Conservation (phyloP, 805 yeast species). For the Ogataea salicorniae region DNA sequence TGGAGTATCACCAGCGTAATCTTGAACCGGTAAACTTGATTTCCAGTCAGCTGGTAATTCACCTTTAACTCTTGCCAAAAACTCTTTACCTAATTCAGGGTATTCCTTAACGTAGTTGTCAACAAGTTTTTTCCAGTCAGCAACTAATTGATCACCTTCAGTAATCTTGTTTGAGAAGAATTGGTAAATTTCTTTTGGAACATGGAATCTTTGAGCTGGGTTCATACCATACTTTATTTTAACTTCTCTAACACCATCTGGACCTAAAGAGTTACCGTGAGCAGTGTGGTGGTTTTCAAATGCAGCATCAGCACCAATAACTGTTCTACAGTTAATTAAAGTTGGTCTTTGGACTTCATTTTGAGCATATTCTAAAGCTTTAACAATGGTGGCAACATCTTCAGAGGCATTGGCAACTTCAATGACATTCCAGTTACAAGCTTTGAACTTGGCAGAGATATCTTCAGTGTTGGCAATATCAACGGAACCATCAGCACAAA, state of each 20-base stretch:
- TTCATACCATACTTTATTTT: constrained; percentile 81
- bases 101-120: constrained; percentile 57
- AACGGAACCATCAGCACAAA: constrained; percentile 94
- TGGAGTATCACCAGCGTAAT: constrained; percentile 82
- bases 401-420: constrained; percentile 69
- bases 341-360: constrained; percentile 50
- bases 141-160: constrained; percentile 62
- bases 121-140: constrained; percentile 67
- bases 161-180: constrained; percentile 53
- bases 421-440: constrained; percentile 91
- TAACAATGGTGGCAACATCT: constrained; percentile 74
- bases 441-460: constrained; percentile 75
- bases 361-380: constrained; percentile 40
- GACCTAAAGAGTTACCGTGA: constrained; percentile 93
- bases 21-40: constrained; percentile 71
- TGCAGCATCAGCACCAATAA: constrained; percentile 89
- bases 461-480: constrained; percentile 90
- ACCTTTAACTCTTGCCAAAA: constrained; percentile 68
- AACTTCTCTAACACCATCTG: constrained; percentile 86
- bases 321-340: constrained; percentile 80
- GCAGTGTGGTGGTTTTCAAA: constrained; percentile 84
- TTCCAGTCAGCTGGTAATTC: constrained; percentile 86
- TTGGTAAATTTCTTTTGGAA: constrained; percentile 79
- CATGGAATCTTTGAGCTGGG: constrained; percentile 74
- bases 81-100: constrained; percentile 75